Base-by-base conservation (phyloP, 164 flowering plant genomes). In the Berberis thunbergii region DNA sequence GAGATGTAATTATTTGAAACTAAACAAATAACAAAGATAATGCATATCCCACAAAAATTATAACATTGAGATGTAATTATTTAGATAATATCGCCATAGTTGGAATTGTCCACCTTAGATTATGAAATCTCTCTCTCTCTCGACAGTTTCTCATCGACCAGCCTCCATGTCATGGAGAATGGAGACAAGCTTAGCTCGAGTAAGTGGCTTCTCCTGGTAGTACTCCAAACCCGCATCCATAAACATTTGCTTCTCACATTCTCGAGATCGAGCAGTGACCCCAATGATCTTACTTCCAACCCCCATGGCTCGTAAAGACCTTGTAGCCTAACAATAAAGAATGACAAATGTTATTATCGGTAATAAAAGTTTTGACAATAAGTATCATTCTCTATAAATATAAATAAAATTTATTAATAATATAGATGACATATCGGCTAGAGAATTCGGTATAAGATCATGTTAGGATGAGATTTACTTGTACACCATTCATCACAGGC, bases 401-500 rank as follows among this genome's bases (percentile, higher is more conserved):
- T 26, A 26, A 26, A 26, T 26, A 26, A 26, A 26, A 26, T 26
- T 26, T 26, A 26, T 26, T 26, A 26, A 26, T 26, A 26, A 26
- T 26, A 26, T 26, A 26, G 26, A 26, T 26, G 26, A 26, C 7
- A 48, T 9, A 48, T 5, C 50, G 50, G 9, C 9, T 5, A 48
- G 50, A 48, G 50, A 48, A 48, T 5, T 4, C 3, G 40, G 3
- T 13, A 26, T 55, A 4, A 55, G 42, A 55, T 0, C 42, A 52
- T 0, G 13, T 52, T 4, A 12, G 49, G 49, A 46, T 44, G 1
- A 43, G 26, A 26, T 26, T 46, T 48, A 61, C 63, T 53, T 61
- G 5, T 45, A 7, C 12, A 42, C 63, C 54, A 2, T 61, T 40
- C 63, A 61, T 45, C 6, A 61, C n/a, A 10, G 54, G 63, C 63